Conservation (phyloP, 768 basidiomycete species). For the Terana coerulea region DNA sequence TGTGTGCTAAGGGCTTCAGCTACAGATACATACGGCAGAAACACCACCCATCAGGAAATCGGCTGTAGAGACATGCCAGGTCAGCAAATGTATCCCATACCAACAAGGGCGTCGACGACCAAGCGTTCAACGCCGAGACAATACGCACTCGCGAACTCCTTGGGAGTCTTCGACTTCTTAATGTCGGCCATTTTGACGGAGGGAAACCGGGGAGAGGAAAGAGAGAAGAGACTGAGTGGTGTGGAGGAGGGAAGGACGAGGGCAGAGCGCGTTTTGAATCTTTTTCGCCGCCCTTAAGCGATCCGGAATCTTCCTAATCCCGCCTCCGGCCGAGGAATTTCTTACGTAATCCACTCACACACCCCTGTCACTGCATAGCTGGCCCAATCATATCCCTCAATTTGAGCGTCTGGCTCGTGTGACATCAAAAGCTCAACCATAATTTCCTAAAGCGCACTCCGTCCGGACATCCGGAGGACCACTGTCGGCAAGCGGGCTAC, state of each 20-base stretch:
- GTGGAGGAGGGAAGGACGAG: constrained; percentile 44
- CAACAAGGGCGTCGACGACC: background rate
- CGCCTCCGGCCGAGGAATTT: constrained; percentile 12
- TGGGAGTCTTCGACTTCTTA: constrained; percentile 84
- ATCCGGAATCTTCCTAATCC: constrained; percentile 19
- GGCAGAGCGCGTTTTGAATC: constrained; percentile 32
- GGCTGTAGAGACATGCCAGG: constrained; percentile 43
- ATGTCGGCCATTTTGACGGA: constrained; percentile 72
- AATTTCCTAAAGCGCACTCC: background rate
- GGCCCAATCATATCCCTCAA: constrained; percentile 5
- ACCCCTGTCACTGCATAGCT: background rate
- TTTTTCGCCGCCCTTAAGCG: constrained; percentile 17
- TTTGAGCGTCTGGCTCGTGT: constrained; percentile 11
- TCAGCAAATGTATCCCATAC: constrained; percentile 24
- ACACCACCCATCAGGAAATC: constrained; percentile 98
- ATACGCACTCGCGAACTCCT: constrained; percentile 82
- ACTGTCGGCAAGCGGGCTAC: background rate
- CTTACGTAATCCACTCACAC: constrained; percentile 8
- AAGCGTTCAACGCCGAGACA: background rate
- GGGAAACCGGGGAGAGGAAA: constrained; percentile 33
- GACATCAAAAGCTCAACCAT: background rate
- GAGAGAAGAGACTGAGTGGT: constrained; percentile 45
- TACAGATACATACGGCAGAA: constrained; percentile 61
- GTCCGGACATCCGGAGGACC: background rate
- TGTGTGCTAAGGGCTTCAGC: background rate